Evolutionary conservation across 768 basidiomycete genomes (phyloP).

Genomic region (Zangia roseola): DNA sequence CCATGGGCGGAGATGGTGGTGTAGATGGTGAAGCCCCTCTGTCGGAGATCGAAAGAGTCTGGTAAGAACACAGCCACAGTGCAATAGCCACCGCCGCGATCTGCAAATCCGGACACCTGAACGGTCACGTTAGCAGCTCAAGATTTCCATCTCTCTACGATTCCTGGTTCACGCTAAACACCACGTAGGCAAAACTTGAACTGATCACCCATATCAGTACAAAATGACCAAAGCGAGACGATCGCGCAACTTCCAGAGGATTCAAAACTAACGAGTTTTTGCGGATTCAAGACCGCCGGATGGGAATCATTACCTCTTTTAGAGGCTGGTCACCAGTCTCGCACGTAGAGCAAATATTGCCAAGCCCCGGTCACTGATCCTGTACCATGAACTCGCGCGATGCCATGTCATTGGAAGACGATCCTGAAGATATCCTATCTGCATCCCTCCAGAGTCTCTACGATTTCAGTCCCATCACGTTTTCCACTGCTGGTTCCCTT

Average conservation of each 20-base stretch:
- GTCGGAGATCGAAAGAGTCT: too few relatives aligned
- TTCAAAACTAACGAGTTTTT: conserved; percentile 64
- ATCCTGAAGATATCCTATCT: conserved; percentile 69
- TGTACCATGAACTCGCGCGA: neutral
- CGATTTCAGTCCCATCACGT: conserved; percentile 57
- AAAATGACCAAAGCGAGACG: conserved; percentile 52
- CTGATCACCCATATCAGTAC: conserved; percentile 76
- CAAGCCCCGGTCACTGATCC: too few relatives aligned
- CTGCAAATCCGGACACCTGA: too few relatives aligned
- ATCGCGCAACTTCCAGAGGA: conserved; percentile 66
- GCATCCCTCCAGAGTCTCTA: conserved; percentile 63
- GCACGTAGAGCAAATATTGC: too few relatives aligned
- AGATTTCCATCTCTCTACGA: conserved; percentile 47
- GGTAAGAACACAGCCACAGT: too few relatives aligned
- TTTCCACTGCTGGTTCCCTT: conserved; percentile 52
- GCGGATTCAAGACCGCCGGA: too few relatives aligned
- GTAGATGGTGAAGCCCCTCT: too few relatives aligned
- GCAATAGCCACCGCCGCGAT: too few relatives aligned
- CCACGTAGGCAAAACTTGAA: conserved; percentile 70
- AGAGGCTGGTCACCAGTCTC: too few relatives aligned
- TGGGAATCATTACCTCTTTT: too few relatives aligned
- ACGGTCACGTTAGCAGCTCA: too few relatives aligned
- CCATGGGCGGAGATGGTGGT: too few relatives aligned
- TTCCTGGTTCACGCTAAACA: neutral
- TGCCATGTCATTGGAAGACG: conserved; percentile 12